Percentiles rank a stretch among this genome's conserved stretches.
Conservation (phyloP, 2,329 filamentous ascomycete species). For the Botrytis porri region DNA sequence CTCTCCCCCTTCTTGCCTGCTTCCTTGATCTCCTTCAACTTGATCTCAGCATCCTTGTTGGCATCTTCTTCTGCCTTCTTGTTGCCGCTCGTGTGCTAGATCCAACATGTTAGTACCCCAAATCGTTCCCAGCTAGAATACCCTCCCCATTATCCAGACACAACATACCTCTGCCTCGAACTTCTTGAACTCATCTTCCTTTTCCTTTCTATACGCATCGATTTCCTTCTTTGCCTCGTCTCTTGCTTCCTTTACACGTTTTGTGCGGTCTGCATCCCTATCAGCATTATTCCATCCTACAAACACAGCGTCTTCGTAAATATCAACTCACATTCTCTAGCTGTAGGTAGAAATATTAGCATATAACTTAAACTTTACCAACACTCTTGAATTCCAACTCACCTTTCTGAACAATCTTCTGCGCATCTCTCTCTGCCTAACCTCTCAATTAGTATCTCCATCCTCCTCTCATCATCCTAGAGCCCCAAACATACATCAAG, state of each 20-base stretch:
- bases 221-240: constrained; percentile 98
- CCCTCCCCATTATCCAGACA: background rate
- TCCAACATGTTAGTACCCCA: constrained; percentile 19
- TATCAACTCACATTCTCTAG: constrained; percentile 74
- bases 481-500: constrained; percentile 72
- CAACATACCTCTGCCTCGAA: constrained; percentile 69
- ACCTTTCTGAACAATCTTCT: constrained; percentile 99
- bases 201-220: constrained; percentile 82
- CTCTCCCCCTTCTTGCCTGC: constrained; percentile 76
- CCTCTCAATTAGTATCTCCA: constrained; percentile 14
- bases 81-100: constrained; percentile 88
- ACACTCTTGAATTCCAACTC: constrained; percentile 34
- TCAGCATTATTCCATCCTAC: constrained; percentile 20
- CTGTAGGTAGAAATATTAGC: constrained; percentile 47
- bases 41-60: constrained; percentile 73
- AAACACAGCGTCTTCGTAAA: background rate
- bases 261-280: constrained; percentile 71
- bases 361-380: constrained; percentile 5
- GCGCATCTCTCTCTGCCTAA: constrained; percentile 94
- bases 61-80: constrained; percentile 76
- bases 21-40: constrained; percentile 78
- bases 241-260: constrained; percentile 94
- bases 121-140: background rate
- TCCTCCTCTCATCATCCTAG: background rate
- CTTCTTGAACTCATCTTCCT: constrained; percentile 92